Percentiles rank a stretch among this genome's conserved stretches.
These are phyloP conservation scores for Neoscytalidium dimidiatum DNA, from an alignment of 2,329 filamentous ascomycete genomes.

Conservation along the genomic window DNA sequence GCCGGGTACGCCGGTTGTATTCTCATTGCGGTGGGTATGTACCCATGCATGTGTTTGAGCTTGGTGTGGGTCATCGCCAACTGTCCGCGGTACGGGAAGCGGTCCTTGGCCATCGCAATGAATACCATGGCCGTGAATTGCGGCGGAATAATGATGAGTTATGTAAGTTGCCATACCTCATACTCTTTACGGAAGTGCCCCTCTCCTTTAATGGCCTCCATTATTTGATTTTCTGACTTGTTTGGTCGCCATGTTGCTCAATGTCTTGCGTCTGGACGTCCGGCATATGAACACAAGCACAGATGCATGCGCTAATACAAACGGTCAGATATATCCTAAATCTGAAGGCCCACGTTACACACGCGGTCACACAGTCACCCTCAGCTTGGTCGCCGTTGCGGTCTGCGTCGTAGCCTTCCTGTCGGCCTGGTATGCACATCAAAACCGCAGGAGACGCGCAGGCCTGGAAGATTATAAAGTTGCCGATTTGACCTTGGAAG, in stretches of 20 bases:
- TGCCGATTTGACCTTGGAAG: constrained; percentile 43
- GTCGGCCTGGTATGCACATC: constrained; percentile 39
- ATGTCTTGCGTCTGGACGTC: no score
- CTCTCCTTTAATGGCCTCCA: no score
- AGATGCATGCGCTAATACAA: no score
- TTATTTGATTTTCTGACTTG: no score
- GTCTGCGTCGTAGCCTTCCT: constrained; percentile 39
- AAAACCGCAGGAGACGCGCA: constrained; percentile 40
- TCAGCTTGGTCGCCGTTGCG: constrained; percentile 51
- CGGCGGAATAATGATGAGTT: constrained; percentile 72
- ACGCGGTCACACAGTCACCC: constrained; percentile 54
- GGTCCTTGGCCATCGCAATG: constrained; percentile 70
- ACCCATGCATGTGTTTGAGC: constrained; percentile 59
- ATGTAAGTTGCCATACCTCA: constrained; percentile 49
- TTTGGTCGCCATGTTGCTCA: no score
- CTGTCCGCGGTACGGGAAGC: constrained; percentile 72
- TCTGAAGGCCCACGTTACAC: constrained; percentile 49
- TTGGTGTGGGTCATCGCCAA: constrained; percentile 66
- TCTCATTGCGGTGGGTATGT: constrained; percentile 73
- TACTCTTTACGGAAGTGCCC: not conserved
- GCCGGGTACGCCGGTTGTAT: constrained; percentile 78
- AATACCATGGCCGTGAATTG: constrained; percentile 72
- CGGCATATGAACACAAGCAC: no score
- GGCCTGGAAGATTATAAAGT: constrained; percentile 45
- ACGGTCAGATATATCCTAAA: constrained; percentile 50